Evolutionary conservation across 768 basidiomycete genomes (phyloP).

Genomic region (Cystofilobasidium macerans): DNA sequence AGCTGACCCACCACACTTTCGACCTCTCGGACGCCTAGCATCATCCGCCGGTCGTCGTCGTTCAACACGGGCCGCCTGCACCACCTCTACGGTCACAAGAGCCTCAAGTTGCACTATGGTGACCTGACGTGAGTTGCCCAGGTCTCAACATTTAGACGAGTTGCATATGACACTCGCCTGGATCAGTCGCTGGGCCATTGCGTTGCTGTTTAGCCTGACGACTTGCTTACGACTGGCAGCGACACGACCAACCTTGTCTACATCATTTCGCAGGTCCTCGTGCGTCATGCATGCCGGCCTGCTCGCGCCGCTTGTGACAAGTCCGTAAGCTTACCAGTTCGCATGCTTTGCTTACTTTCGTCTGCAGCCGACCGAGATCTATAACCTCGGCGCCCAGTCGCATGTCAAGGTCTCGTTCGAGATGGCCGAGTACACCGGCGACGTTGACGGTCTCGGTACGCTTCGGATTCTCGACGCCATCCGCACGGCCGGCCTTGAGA

Average conservation of each 20-base stretch:
- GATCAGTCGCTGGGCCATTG: too few species aligned
- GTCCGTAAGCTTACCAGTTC: not conserved
- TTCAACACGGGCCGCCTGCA: conserved; percentile 95
- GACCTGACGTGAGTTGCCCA: conserved; percentile 19
- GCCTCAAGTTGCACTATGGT: conserved; percentile 35
- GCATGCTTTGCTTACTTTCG: not conserved
- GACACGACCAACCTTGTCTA: conserved; percentile 96
- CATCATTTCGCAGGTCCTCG: conserved; percentile 81
- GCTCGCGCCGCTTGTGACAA: too few species aligned
- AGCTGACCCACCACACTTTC: not conserved
- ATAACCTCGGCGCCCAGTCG: conserved; percentile 94
- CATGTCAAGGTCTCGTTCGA: conserved; percentile 99
- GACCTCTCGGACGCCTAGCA: conserved; percentile 40
- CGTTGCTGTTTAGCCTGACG: too few species aligned
- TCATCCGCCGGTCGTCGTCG: conserved; percentile 91
- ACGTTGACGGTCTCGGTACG: conserved; percentile 90
- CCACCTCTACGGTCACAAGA: conserved; percentile 54
- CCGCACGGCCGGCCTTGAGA: conserved; percentile 86
- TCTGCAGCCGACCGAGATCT: conserved; percentile 70
- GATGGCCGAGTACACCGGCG: conserved; percentile 98
- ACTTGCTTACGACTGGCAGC: not conserved
- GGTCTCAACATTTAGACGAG: not conserved
- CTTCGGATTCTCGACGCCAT: conserved; percentile 91
- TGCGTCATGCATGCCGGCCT: too few species aligned
- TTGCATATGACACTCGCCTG: not conserved